phyloP scores from a whole-genome alignment of 1,139 yeast species.

The Candida pseudoviswanathii region DNA sequence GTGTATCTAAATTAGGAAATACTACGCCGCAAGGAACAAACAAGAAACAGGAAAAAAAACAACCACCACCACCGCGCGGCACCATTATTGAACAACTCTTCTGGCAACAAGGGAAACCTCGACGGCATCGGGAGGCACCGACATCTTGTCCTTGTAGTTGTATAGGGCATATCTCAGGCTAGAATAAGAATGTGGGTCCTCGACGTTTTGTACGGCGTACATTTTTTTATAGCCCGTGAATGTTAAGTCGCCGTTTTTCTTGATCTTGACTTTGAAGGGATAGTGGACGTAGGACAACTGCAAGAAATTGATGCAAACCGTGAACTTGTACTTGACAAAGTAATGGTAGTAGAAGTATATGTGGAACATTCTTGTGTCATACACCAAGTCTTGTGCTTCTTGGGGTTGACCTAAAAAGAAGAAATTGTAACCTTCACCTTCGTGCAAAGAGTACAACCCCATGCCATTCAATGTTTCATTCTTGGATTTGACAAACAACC shows the following conservation, averaged over 20 bases:
- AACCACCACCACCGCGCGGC: not conserved
- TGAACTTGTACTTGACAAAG: conserved; percentile 2
- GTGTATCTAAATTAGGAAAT: not conserved
- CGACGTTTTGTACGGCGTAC: conserved; percentile 1
- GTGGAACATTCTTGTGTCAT: conserved; percentile 4
- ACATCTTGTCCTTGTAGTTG: not conserved
- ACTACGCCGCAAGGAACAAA: not conserved
- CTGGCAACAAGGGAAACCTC: not conserved
- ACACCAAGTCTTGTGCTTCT: conserved; percentile 1
- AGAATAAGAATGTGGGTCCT: conserved; percentile 5
- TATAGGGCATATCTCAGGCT: conserved; percentile 2
- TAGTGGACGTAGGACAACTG: conserved; percentile 4
- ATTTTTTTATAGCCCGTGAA: not conserved
- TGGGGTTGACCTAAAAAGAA: conserved; percentile 26
- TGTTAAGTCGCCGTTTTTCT: conserved; percentile 2
- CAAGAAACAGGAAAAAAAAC: not conserved
- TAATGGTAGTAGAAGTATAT: conserved; percentile 1
- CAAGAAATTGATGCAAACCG: not conserved
- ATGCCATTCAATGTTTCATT: conserved; percentile 23
- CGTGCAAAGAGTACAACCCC: conserved; percentile 39
- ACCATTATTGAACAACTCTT: not conserved
- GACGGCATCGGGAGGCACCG: not conserved
- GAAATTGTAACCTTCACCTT: conserved; percentile 57
- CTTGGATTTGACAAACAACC: conserved; percentile 22
- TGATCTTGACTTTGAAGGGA: conserved; percentile 3